These are phyloP conservation scores for Cnidoscolus chayamansa DNA, from an alignment of 441 rosid genomes.

Conservation along the genomic window DNA sequence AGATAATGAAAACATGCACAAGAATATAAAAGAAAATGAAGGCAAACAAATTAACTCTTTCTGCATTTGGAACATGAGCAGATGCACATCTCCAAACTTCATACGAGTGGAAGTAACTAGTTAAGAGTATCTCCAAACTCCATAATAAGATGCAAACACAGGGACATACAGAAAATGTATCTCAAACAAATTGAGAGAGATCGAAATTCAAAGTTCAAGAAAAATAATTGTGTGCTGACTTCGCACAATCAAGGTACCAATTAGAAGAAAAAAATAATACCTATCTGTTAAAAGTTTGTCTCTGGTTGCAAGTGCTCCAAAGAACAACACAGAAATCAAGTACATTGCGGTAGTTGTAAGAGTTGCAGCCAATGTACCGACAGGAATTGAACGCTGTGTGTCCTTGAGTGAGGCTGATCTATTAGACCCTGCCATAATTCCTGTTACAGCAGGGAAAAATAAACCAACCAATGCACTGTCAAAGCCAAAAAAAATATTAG, in stretches of 20 bases:
- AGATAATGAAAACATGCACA: not conserved
- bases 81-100: not conserved
- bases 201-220: not conserved
- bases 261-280: conserved; percentile 33
- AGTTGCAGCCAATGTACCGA: conserved; percentile 95
- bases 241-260: not conserved
- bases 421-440: conserved; percentile 99
- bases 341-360: conserved; percentile 73
- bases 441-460: conserved; percentile 98
- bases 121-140: too few species aligned
- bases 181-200: not conserved
- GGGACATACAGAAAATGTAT: not conserved
- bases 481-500: conserved; percentile 19
- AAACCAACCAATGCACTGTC: conserved; percentile 97
- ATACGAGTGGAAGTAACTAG: not conserved
- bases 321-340: conserved; percentile 64
- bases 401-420: conserved; percentile 95
- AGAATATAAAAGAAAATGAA: not conserved
- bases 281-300: conserved; percentile 91
- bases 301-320: conserved; percentile 93
- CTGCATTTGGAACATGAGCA: not conserved
- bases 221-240: not conserved
- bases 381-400: conserved; percentile 94
- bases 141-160: not conserved
- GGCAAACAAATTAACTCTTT: not conserved